These are phyloP conservation scores for Coemansia sp. DNA, from an alignment of 192 early-diverging fungal species.

Conservation along the genomic window DNA sequence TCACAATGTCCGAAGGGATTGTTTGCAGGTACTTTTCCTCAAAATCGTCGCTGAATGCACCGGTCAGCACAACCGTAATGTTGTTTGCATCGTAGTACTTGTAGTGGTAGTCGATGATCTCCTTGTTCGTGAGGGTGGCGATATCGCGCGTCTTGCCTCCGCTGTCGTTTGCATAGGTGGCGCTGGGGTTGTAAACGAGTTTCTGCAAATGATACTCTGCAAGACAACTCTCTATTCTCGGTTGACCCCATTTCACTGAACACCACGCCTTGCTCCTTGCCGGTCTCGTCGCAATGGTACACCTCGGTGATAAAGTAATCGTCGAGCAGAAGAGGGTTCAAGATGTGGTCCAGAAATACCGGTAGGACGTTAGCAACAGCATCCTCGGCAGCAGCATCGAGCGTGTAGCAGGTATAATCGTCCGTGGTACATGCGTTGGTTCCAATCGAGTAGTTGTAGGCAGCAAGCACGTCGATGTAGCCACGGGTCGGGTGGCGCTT, in stretches of 20 bases:
- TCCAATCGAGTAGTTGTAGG: slow-evolving; percentile 71
- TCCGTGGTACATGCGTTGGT: slow-evolving; percentile 67
- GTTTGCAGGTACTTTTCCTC: slow-evolving; percentile 33
- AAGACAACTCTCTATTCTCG: slow-evolving; percentile 70
- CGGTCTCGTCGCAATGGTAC: slow-evolving; percentile 71
- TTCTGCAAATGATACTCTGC: slow-evolving; percentile 13
- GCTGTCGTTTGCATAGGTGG: slow-evolving; percentile 69
- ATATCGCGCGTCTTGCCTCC: slow-evolving; percentile 78
- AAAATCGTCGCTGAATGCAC: slow-evolving; percentile 53
- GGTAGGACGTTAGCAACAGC: slow-evolving; percentile 74
- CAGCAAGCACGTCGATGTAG: slow-evolving; percentile 73
- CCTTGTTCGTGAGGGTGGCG: slow-evolving; percentile 67
- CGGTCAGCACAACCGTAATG: slow-evolving; percentile 66
- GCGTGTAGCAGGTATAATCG: slow-evolving; percentile 72
- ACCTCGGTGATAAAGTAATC: slow-evolving; percentile 80
- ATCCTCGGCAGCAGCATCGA: slow-evolving; percentile 63
- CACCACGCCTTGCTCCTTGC: slow-evolving; percentile 79
- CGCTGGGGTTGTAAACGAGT: slow-evolving; percentile 51
- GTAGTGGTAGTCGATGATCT: slow-evolving; percentile 75
- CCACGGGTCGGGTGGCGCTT: slow-evolving; percentile 64
- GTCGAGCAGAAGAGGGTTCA: slow-evolving; percentile 70
- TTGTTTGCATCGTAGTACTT: slow-evolving; percentile 73
- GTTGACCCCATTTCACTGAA: slow-evolving; percentile 72
- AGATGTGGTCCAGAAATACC: slow-evolving; percentile 77
- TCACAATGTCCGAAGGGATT: slow-evolving; percentile 29